Conservation (phyloP, 495 filamentous ascomycete species). For the Hypoxylon subgilvum region DNA sequence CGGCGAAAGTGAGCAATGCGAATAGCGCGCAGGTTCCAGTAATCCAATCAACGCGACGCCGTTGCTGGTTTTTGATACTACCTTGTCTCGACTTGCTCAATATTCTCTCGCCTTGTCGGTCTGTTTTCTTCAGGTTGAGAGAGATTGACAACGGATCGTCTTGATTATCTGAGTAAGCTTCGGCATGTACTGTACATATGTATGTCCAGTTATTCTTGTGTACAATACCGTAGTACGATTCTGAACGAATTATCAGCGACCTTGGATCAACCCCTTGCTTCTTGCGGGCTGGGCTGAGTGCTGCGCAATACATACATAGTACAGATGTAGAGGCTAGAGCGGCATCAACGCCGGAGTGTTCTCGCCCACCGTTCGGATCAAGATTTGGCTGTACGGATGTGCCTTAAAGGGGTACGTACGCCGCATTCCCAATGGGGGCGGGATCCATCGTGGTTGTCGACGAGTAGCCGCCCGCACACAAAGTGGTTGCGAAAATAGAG, state of each 20-base stretch:
- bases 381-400: conserved; percentile 30
- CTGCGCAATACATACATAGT: too few species aligned
- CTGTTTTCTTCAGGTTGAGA: conserved; percentile 4
- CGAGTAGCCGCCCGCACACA: conserved; percentile 30
- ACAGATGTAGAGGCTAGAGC: too few species aligned
- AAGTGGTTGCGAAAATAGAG: conserved; percentile 23
- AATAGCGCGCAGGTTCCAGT: background rate
- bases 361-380: conserved; percentile 11
- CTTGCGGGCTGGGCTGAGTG: too few species aligned
- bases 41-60: conserved; percentile 21
- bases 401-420: conserved; percentile 29
- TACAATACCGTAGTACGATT: too few species aligned
- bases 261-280: too few species aligned
- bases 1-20: conserved; percentile 6
- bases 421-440: conserved; percentile 30
- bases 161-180: background rate
- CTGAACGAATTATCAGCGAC: too few species aligned
- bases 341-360: conserved; percentile 5
- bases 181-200: too few species aligned
- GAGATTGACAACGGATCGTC: conserved; percentile 6
- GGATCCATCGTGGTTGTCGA: conserved; percentile 23
- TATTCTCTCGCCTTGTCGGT: background rate
- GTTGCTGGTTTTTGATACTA: conserved; percentile 10
- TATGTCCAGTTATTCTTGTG: too few species aligned
- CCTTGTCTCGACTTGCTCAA: conserved; percentile 5